phyloP scores from a whole-genome alignment of 2,329 filamentous ascomycete genomes.

The Aureobasidium zeae region DNA sequence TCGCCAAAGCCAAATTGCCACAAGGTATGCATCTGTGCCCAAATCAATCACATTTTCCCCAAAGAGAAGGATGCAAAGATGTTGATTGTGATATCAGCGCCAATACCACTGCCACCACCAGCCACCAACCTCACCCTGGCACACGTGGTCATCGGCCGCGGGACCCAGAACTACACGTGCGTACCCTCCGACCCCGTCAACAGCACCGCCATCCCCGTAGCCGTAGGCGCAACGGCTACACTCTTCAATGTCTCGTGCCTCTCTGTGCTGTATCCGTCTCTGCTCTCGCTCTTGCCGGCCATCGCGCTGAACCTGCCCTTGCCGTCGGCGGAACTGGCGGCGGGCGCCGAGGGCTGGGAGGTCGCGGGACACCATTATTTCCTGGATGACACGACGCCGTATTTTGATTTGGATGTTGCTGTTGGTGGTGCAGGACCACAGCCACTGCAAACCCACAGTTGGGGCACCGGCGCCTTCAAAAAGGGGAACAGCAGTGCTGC shows the following conservation, averaged over 20 bases:
- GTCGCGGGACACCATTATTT: conserved; percentile 79
- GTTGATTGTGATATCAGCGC: too few relatives aligned
- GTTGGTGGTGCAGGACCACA: too few relatives aligned
- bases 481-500: conserved; percentile 56
- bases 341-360: conserved; percentile 48
- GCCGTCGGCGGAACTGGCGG: conserved; percentile 31
- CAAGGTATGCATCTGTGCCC: neutral
- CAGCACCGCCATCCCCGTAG: conserved; percentile 51
- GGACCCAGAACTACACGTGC: conserved; percentile 93
- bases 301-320: conserved; percentile 61
- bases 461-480: conserved; percentile 54
- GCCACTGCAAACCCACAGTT: conserved; percentile 33
- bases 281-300: conserved; percentile 55
- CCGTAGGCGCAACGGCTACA: conserved; percentile 65
- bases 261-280: conserved; percentile 57
- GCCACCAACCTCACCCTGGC: conserved; percentile 53
- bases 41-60: neutral
- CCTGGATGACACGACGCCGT: conserved; percentile 57
- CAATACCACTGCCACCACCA: conserved; percentile 49
- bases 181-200: conserved; percentile 42
- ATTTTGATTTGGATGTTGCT: conserved; percentile 71
- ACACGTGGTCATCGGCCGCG: conserved; percentile 78
- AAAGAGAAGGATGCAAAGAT: neutral
- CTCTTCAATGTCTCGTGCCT: conserved; percentile 85
- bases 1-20: conserved; percentile 7